Conservation (phyloP, 371 early-diverging fungal species). For the Lichtheimia corymbifera region DNA sequence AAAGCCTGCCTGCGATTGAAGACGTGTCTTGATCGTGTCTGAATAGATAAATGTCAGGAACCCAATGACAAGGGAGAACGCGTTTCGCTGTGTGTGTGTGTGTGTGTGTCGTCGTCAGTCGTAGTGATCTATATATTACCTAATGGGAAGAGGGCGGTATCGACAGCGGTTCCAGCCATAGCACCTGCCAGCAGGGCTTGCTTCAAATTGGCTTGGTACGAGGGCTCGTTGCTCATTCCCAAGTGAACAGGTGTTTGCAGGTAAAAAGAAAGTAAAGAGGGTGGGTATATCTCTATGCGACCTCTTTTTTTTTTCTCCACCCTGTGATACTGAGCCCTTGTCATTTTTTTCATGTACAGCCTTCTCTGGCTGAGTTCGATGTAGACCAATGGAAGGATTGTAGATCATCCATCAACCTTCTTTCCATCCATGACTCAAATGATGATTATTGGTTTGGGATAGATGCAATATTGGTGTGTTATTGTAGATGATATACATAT, state of each 20-base stretch:
- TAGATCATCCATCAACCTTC: too few relatives aligned
- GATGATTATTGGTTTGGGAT: too few relatives aligned
- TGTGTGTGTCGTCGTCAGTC: too few relatives aligned
- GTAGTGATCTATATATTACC: conserved; percentile 22
- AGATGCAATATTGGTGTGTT: too few relatives aligned
- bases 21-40: conserved; percentile 92
- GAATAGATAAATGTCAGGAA: not conserved
- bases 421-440: too few relatives aligned
- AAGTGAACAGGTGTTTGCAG: not conserved
- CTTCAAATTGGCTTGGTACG: conserved; percentile 39
- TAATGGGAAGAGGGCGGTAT: conserved; percentile 86
- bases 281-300: not conserved
- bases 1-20: conserved; percentile 90
- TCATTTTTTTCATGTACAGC: not conserved
- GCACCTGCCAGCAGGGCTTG: conserved; percentile 73
- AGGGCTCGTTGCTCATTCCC: conserved; percentile 11
- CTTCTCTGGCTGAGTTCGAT: not conserved
- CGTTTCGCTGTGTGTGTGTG: too few relatives aligned
- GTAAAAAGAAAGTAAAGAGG: not conserved
- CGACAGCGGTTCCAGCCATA: conserved; percentile 84
- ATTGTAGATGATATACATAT: too few relatives aligned
- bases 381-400: too few relatives aligned
- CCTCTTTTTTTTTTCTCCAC: not conserved
- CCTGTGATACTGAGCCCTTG: not conserved
- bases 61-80: too few relatives aligned